These are phyloP conservation scores for Xylaria flabelliformis DNA, from an alignment of 495 filamentous ascomycete genomes.

Conservation along the genomic window DNA sequence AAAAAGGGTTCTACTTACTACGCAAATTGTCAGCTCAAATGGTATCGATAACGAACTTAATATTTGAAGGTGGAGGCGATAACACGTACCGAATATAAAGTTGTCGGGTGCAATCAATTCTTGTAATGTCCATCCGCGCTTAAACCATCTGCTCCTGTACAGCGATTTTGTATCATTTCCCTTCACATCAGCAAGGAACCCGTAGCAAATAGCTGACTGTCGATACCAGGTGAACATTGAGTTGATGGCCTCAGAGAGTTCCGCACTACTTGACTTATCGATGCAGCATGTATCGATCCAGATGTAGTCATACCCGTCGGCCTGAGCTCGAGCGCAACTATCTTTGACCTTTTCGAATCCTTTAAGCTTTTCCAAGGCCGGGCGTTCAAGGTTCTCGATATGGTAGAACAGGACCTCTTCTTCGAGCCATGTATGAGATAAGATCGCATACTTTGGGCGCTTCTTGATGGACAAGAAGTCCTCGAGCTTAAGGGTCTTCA, in stretches of 20 bases:
- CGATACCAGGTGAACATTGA: conserved; percentile 8
- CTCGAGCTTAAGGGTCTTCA: conserved; percentile 6
- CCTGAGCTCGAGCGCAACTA: background rate
- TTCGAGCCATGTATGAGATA: conserved; percentile 5
- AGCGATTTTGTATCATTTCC: background rate
- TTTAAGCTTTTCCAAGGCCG: conserved; percentile 8
- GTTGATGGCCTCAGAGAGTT: conserved; percentile 4
- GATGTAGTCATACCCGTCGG: conserved; percentile 2
- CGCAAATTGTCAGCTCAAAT: background rate
- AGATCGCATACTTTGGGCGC: conserved; percentile 10
- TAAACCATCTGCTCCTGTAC: conserved; percentile 1
- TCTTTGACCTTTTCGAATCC: background rate
- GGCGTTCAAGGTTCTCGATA: background rate
- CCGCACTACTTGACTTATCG: conserved; percentile 3
- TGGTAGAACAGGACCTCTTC: background rate
- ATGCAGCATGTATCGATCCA: conserved; percentile 15
- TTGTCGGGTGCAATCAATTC: background rate
- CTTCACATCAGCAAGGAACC: conserved; percentile 6
- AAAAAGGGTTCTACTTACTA: background rate
- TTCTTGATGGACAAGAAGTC: background rate
- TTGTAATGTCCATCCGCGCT: conserved; percentile 2
- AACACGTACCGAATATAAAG: background rate
- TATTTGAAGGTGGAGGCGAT: background rate
- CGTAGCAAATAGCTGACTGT: conserved; percentile 4
- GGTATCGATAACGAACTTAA: background rate